Conservation (phyloP, 1,284 basidiomycete genomes). For the Malassezia japonica region DNA sequence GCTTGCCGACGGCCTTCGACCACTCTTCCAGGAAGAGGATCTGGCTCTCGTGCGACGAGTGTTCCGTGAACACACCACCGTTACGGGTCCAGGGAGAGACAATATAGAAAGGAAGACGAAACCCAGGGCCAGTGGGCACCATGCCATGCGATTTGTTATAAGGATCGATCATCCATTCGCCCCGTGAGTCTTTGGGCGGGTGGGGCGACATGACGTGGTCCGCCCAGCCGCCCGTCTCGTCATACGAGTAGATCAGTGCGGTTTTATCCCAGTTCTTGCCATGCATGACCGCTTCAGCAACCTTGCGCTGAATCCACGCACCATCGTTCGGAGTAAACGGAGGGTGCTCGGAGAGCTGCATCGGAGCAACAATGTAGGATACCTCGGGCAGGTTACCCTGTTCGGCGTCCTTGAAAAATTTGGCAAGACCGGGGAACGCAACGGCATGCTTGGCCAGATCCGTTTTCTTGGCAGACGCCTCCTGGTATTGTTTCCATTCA, state of each 20-base stretch:
- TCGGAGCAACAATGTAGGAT: constrained; percentile 33
- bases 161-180: constrained; percentile 31
- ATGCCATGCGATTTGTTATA: constrained; percentile 22
- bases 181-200: constrained; percentile 12
- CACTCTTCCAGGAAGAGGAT: constrained; percentile 37
- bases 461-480: constrained; percentile 15
- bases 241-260: constrained; percentile 32
- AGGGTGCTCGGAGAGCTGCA: constrained; percentile 34
- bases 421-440: constrained; percentile 22
- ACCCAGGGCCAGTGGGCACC: constrained; percentile 31
- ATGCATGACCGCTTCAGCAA: constrained; percentile 30
- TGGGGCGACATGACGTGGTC: constrained; percentile 27
- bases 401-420: constrained; percentile 30
- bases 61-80: constrained; percentile 34
- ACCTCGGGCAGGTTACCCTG: constrained; percentile 30
- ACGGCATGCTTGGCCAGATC: constrained; percentile 21
- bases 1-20: constrained; percentile 29
- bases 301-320: constrained; percentile 30
- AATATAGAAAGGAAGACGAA: constrained; percentile 34
- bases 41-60: constrained; percentile 29
- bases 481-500: constrained; percentile 15
- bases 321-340: constrained; percentile 30
- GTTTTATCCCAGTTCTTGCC: constrained; percentile 26
- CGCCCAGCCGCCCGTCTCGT: constrained; percentile 36
- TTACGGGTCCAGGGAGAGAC: constrained; percentile 34